Conservation (phyloP, 306 rosid genomes). For the Ormosia emarginata region DNA sequence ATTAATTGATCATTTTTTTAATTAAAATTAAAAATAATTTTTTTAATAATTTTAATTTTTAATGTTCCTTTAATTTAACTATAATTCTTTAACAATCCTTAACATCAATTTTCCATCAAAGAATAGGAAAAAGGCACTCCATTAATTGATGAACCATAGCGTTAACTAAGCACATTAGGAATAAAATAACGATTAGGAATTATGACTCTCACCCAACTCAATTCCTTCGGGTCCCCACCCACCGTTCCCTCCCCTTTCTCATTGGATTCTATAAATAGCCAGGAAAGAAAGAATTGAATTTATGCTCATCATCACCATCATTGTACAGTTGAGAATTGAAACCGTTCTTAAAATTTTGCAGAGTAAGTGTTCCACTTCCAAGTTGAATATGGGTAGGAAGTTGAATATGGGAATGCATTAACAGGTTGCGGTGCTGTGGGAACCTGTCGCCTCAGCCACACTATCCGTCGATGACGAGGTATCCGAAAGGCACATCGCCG, state of each 20-base stretch:
- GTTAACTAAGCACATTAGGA: not conserved
- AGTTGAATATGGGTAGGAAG: not conserved
- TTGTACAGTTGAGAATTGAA: not conserved
- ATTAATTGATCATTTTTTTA: too few relatives aligned
- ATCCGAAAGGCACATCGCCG: slow-evolving; percentile 31
- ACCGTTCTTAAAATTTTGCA: not conserved
- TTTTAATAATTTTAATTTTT: too few relatives aligned
- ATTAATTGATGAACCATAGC: not conserved
- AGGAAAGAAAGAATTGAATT: not conserved
- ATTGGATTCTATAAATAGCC: slow-evolving; percentile 1
- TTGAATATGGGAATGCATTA: slow-evolving; percentile 12
- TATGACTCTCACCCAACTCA: not conserved
- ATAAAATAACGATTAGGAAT: not conserved
- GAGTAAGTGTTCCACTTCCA: not conserved
- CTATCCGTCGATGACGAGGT: slow-evolving; percentile 57
- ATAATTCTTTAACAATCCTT: too few relatives aligned
- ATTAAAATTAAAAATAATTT: too few relatives aligned
- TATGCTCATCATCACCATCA: not conserved
- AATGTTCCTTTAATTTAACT: too few relatives aligned
- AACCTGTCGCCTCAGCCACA: slow-evolving; percentile 49
- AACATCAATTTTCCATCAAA: not conserved
- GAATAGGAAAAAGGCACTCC: not conserved
- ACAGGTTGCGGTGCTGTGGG: slow-evolving; percentile 24
- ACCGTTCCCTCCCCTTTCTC: not conserved
- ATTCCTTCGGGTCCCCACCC: not conserved